A percentile compares a stretch with the other conserved stretches of the same genome.
These are phyloP conservation scores for Zygoascus flipseniorum DNA, from an alignment of 805 yeast species.

Conservation along the genomic window DNA sequence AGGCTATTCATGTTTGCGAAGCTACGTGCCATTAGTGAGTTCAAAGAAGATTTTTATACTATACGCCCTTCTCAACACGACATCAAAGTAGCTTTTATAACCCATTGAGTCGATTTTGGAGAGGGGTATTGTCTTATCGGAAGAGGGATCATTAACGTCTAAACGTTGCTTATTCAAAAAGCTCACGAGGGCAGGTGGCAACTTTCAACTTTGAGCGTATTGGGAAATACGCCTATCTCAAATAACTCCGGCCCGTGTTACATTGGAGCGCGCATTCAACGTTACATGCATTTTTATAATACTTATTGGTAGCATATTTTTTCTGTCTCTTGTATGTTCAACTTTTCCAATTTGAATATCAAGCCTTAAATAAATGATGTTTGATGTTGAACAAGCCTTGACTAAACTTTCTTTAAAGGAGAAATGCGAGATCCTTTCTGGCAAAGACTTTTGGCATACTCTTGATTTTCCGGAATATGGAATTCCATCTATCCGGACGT, in stretches of 20 bases:
- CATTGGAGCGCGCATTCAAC: too few relatives aligned
- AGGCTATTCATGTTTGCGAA: not conserved
- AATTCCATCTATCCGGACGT: conserved; percentile 39
- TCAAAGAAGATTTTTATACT: not conserved
- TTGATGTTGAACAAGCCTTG: not conserved
- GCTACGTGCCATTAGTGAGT: not conserved
- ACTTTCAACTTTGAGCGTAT: not conserved
- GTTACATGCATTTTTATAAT: too few relatives aligned
- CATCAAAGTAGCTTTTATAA: not conserved
- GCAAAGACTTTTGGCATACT: conserved; percentile 37
- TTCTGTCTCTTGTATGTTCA: not conserved
- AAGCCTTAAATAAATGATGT: not conserved
- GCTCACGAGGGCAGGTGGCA: too few relatives aligned
- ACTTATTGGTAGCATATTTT: too few relatives aligned
- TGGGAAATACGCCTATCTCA: not conserved
- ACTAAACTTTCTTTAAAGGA: not conserved
- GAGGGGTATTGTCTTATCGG: too few relatives aligned
- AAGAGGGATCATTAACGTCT: not conserved
- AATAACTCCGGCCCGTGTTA: not conserved
- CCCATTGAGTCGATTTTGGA: too few relatives aligned
- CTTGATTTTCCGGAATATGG: conserved; percentile 31
- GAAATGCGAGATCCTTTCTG: not conserved
- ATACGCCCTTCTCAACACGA: not conserved
- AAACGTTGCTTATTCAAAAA: too few relatives aligned
- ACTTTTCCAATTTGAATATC: not conserved